Evolutionary conservation across 2,329 filamentous ascomycete species (phyloP), one percentile per base, ranked within the genome.

Genomic region (Penicillium vulpinum): DNA sequence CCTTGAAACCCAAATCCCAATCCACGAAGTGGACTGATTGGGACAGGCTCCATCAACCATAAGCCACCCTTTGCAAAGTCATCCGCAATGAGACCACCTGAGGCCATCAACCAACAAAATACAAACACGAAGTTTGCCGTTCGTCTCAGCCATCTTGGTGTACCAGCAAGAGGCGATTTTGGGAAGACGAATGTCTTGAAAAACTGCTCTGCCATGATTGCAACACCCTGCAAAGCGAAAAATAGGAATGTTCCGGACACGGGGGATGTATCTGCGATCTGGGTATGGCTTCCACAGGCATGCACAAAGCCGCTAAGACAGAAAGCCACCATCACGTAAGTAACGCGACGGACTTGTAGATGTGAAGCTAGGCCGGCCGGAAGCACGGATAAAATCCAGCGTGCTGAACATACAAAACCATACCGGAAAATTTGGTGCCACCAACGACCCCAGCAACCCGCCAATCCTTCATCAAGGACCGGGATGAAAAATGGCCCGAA

Each of bases 391-490:
- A 63, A 69, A 62, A 59, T 61, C 64, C 57, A 85, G 47, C 63
- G 78, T 70, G 18, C 80, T 24, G 63, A 72, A 24, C 61, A 67
- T 74, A 39, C 59, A 51, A 59, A 71, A 62, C 84, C 85, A 54
- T 86, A 82, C 0, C 92, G 88, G 76, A 96, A 95, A 3, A 88
- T 87, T 74, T 97, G 92, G 73, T 97, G 93, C 93, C 93, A 97
- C 82, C 86, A 93, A 22, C 80, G 81, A 43, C 89, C 87, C 93
- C 93, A 97, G 75, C 88, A 89, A 0, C 92, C 92, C 0, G 84
- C 81, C 2, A 97, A 78, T 0, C 93, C 92, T 57, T 85, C 80
- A 59, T 91, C 84, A 11, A 76, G 54, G 6, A 76, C 54, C 0
- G 71, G 62, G 18, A 57, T 44, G 29, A 71, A 38, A 60, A 81